These are phyloP conservation scores for Fraxinus excelsior DNA, from an alignment of 257 asterid genomes.

Conservation along the genomic window DNA sequence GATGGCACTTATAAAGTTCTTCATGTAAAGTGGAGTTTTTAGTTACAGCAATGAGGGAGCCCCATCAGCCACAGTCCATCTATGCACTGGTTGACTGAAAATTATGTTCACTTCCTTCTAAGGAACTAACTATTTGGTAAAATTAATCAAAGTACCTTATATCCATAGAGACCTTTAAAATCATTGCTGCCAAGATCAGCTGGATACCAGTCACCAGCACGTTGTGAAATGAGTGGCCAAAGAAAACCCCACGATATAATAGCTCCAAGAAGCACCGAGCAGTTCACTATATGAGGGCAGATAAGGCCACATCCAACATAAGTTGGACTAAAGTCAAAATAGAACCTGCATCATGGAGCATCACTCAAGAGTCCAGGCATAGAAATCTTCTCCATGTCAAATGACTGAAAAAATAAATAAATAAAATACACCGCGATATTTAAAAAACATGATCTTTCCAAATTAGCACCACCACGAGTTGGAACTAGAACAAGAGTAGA, in stretches of 20 bases:
- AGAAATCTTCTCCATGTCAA: slow-evolving; percentile 2
- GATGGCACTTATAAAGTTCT: not conserved
- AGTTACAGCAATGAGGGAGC: not conserved
- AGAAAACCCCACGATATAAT: slow-evolving; percentile 95
- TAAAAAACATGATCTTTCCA: not conserved
- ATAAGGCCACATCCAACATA: slow-evolving; percentile 95
- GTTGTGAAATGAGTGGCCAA: slow-evolving; percentile 82
- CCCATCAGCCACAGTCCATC: not conserved
- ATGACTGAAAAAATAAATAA: not conserved
- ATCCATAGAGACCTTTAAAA: slow-evolving; percentile 92
- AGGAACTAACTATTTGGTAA: not conserved
- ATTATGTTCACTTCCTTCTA: slow-evolving; percentile 9
- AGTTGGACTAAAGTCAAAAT: slow-evolving; percentile 95
- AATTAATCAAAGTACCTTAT: slow-evolving; percentile 55
- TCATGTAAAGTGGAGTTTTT: not conserved
- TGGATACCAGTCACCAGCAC: slow-evolving; percentile 94
- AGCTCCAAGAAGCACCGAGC: slow-evolving; percentile 92
- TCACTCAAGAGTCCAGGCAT: slow-evolving; percentile 30
- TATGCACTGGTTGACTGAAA: not conserved
- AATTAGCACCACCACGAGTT: not conserved
- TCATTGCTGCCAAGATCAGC: slow-evolving; percentile 87
- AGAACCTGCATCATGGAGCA: slow-evolving; percentile 66
- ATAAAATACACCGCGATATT: not conserved
- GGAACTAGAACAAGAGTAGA: not conserved
- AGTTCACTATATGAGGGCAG: slow-evolving; percentile 94